A percentile compares a stretch with the other conserved stretches of the same genome.
These are phyloP conservation scores for Fusarium multiceps DNA, from an alignment of 2,329 filamentous ascomycete genomes.

Conservation along the genomic window DNA sequence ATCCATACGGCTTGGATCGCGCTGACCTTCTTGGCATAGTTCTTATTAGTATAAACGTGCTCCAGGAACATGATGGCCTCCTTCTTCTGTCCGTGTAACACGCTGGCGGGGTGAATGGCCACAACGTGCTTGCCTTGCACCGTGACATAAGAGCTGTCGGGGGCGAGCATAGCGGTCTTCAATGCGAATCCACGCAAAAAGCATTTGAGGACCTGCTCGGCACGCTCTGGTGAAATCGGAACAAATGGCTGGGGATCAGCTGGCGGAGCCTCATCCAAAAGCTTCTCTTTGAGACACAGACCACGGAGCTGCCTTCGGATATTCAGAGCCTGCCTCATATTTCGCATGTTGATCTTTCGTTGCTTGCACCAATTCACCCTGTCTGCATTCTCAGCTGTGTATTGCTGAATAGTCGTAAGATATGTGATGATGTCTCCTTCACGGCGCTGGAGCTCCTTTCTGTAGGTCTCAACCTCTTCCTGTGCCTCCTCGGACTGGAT, in stretches of 20 bases:
- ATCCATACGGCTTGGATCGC: constrained; percentile 71
- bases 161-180: constrained; percentile 69
- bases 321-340: constrained; percentile 71
- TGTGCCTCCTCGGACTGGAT: constrained; percentile 67
- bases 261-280: constrained; percentile 59
- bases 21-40: constrained; percentile 74
- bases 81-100: constrained; percentile 70
- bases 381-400: constrained; percentile 66
- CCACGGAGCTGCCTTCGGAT: constrained; percentile 71
- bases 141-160: constrained; percentile 71
- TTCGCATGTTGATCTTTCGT: constrained; percentile 67
- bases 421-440: constrained; percentile 75
- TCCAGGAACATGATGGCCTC: constrained; percentile 77
- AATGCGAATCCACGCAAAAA: constrained; percentile 71
- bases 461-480: constrained; percentile 64
- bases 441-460: constrained; percentile 68
- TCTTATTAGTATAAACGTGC: constrained; percentile 74
- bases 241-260: constrained; percentile 67
- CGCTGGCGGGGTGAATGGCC: constrained; percentile 71
- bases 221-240: constrained; percentile 65
- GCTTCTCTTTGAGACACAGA: constrained; percentile 64
- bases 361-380: constrained; percentile 68
- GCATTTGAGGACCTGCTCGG: constrained; percentile 66
- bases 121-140: constrained; percentile 69
- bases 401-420: constrained; percentile 71